Conservation (phyloP, 106 monocot species). For the Dendrobium nobile region DNA sequence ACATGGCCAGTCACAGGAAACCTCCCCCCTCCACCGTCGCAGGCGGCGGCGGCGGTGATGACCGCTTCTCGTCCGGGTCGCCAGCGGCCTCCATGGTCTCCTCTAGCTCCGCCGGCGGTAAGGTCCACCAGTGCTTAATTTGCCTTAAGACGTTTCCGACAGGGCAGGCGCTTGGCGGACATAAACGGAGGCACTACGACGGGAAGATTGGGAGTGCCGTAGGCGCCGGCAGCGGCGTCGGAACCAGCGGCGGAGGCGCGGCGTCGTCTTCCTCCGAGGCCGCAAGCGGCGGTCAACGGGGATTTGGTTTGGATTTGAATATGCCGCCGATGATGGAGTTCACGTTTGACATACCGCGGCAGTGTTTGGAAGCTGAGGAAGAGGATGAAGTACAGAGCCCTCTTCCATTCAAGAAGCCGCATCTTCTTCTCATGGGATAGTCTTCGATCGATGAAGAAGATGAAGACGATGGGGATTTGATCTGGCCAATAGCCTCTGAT, state of each 20-base stretch:
- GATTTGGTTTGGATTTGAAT: conserved; percentile 38
- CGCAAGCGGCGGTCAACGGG: conserved; percentile 1
- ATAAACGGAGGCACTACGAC: conserved; percentile 61
- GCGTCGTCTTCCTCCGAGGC: conserved; percentile 1
- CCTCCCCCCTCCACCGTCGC: not conserved
- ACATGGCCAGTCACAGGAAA: conserved; percentile 38
- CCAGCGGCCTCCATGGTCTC: conserved; percentile 10
- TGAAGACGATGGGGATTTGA: not conserved
- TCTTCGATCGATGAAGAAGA: not conserved
- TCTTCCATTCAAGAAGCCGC: conserved; percentile 38
- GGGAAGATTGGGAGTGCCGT: conserved; percentile 20
- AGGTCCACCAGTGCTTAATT: conserved; percentile 30
- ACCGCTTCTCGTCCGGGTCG: not conserved
- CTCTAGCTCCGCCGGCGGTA: not conserved
- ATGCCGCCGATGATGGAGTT: conserved; percentile 29
- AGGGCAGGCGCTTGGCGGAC: conserved; percentile 62
- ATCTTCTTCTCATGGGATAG: not conserved
- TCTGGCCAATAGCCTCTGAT: not conserved
- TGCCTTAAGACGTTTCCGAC: conserved; percentile 38
- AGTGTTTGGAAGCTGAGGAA: conserved; percentile 16
- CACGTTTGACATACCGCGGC: conserved; percentile 4
- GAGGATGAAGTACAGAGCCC: conserved; percentile 67
- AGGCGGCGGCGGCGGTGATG: conserved; percentile 2
- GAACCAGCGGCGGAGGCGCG: not conserved
- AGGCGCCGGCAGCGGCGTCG: not conserved